A percentile compares a stretch with the other conserved stretches of the same genome.
phyloP scores from a whole-genome alignment of 495 filamentous ascomycete species.

The Ramalina peruviana region DNA sequence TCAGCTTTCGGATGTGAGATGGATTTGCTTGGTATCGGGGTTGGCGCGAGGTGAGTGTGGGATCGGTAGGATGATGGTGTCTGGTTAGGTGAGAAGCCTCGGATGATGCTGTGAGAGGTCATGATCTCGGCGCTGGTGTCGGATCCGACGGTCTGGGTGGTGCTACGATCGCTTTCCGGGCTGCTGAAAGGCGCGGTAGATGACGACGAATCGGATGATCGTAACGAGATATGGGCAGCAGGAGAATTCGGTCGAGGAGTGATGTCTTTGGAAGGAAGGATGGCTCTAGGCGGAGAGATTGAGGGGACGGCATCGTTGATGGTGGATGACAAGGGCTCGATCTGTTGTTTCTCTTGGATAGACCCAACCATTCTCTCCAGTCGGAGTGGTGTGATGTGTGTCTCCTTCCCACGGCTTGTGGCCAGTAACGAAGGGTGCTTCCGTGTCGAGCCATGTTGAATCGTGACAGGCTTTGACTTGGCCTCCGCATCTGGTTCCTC shows the following conservation, averaged over 20 bases:
- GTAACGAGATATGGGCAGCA: conserved; percentile 29
- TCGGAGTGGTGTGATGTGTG: conserved; percentile 78
- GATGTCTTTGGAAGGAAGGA: conserved; percentile 21
- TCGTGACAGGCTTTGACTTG: conserved; percentile 24
- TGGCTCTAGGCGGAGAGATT: conserved; percentile 34
- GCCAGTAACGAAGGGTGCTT: conserved; percentile 33
- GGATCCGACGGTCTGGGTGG: conserved; percentile 25
- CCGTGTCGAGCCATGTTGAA: conserved; percentile 21
- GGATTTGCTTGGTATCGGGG: conserved; percentile 30
- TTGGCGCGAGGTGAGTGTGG: conserved; percentile 35
- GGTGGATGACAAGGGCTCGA: conserved; percentile 39
- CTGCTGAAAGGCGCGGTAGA: conserved; percentile 27
- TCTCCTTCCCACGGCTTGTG: conserved; percentile 59
- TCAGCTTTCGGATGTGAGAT: conserved; percentile 29
- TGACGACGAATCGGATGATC: conserved; percentile 41
- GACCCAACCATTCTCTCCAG: conserved; percentile 83
- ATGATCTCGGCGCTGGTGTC: conserved; percentile 44
- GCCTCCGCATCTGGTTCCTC: conserved; percentile 8
- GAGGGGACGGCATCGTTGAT: conserved; percentile 23
- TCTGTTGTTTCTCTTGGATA: conserved; percentile 63
- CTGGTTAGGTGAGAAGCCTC: conserved; percentile 73
- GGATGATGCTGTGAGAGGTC: conserved; percentile 61
- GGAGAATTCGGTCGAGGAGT: conserved; percentile 20
- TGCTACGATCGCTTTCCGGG: conserved; percentile 35
- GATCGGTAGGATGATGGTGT: conserved; percentile 63